Conservation (phyloP, 2,329 filamentous ascomycete genomes). For the Cladosporium sp. region DNA sequence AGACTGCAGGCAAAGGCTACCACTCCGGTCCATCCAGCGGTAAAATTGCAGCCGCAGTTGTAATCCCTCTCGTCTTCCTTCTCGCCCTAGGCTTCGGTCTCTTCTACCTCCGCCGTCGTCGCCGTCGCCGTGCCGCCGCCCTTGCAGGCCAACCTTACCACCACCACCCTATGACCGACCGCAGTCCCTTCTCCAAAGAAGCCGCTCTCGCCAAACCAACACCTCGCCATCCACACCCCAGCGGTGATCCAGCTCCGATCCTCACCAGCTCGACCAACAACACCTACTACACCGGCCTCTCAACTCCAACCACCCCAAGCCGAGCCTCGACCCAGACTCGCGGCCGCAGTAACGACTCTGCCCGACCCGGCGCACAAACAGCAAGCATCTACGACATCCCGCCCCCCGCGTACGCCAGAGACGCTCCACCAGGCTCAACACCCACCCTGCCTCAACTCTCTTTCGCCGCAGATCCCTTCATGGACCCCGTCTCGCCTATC, state of each 20-base stretch:
- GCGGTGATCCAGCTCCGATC: background rate
- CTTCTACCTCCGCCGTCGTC: slow-evolving; percentile 13
- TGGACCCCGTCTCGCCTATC: slow-evolving; percentile 8
- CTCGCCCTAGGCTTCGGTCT: slow-evolving; percentile 5
- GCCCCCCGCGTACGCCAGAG: slow-evolving; percentile 8
- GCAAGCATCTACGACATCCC: slow-evolving; percentile 9
- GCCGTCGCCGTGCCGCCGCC: background rate
- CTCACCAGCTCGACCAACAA: slow-evolving; percentile 11
- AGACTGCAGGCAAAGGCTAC: background rate
- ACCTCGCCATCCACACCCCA: background rate
- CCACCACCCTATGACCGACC: slow-evolving; percentile 12
- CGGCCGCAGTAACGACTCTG: slow-evolving; percentile 1
- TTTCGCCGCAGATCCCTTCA: slow-evolving; percentile 8
- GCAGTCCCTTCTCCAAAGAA: slow-evolving; percentile 10
- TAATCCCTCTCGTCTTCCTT: slow-evolving; percentile 13
- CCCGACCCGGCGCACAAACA: background rate
- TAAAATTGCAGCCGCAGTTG: slow-evolving; percentile 8
- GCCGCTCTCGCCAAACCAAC: background rate
- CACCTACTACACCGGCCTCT: slow-evolving; percentile 19
- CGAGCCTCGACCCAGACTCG: slow-evolving; percentile 7
- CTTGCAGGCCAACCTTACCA: background rate
- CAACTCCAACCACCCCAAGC: slow-evolving; percentile 10
- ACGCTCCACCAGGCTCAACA: slow-evolving; percentile 10
- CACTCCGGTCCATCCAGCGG: slow-evolving; percentile 9
- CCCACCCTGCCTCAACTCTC: slow-evolving; percentile 5